Conservation (phyloP, 1,284 basidiomycete genomes). For the Apiotrichum porosum region DNA sequence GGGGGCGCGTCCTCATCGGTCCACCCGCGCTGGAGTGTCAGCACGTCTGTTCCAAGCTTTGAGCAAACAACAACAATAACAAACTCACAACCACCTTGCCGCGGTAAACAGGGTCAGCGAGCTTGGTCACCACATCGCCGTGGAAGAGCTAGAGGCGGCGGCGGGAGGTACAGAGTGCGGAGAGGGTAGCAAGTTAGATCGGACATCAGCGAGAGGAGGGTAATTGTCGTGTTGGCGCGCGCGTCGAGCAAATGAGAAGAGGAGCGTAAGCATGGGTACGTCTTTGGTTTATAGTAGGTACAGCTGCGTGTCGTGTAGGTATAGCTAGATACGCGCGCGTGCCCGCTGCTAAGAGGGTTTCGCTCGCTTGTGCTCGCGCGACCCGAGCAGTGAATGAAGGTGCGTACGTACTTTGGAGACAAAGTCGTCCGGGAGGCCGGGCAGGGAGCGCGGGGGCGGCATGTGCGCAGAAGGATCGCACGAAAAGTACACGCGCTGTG, state of each 20-base stretch:
- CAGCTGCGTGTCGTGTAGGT: no score
- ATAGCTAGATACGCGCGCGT: not conserved
- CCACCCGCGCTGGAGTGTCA: slow-evolving; percentile 35
- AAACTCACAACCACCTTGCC: slow-evolving; percentile 35
- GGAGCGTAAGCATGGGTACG: no score
- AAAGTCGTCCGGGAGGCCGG: slow-evolving; percentile 39
- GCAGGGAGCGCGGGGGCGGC: slow-evolving; percentile 28
- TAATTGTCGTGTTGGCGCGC: not conserved
- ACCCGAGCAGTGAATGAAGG: not conserved
- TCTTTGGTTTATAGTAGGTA: no score
- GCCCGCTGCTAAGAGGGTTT: not conserved
- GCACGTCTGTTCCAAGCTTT: not conserved
- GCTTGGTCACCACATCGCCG: slow-evolving; percentile 30
- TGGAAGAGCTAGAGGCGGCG: slow-evolving; percentile 25
- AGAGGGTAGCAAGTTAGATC: not conserved
- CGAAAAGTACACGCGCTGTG: no score
- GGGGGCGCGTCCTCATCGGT: slow-evolving; percentile 37
- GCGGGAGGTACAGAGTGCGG: not conserved
- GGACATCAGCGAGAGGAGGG: not conserved
- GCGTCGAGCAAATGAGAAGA: not conserved
- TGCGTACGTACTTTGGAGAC: slow-evolving; percentile 26
- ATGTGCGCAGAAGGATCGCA: no score
- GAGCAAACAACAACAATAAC: not conserved
- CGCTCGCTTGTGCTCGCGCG: not conserved
- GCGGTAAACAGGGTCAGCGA: slow-evolving; percentile 20